Percentiles rank a stretch among this genome's conserved stretches.
phyloP scores from a whole-genome alignment of 1,139 yeast genomes.

The Pichia sp. region DNA sequence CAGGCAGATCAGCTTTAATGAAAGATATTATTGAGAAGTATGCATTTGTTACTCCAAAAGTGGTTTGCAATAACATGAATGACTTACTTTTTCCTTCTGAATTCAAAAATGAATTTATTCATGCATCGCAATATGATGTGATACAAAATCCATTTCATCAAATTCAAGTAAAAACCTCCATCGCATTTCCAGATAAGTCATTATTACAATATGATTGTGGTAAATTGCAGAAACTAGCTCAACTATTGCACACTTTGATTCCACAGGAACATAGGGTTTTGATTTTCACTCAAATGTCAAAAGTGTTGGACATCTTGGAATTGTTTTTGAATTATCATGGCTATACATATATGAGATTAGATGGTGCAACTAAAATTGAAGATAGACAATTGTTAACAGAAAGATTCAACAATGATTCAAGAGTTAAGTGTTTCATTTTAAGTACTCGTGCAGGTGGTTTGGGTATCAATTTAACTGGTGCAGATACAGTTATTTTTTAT shows the following conservation, averaged over 20 bases:
- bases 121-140: slow-evolving; percentile 28
- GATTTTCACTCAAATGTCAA: slow-evolving; percentile 97
- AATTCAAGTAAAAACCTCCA: slow-evolving; percentile 78
- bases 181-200: slow-evolving; percentile 94
- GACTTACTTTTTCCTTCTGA: slow-evolving; percentile 45
- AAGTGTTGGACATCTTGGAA: slow-evolving; percentile 87
- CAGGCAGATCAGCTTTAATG: slow-evolving; percentile 40
- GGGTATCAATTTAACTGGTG: slow-evolving; percentile 96
- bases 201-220: slow-evolving; percentile 95
- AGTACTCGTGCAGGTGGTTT: slow-evolving; percentile 97
- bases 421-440: slow-evolving; percentile 83
- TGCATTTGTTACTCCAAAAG: slow-evolving; percentile 85
- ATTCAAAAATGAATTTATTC: slow-evolving; percentile 30
- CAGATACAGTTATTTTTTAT: slow-evolving; percentile 97
- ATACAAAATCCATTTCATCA: slow-evolving; percentile 68
- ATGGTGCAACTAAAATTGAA: slow-evolving; percentile 96
- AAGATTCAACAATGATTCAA: slow-evolving; percentile 78
- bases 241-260: slow-evolving; percentile 65
- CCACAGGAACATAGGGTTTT: slow-evolving; percentile 88
- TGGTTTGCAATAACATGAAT: slow-evolving; percentile 70
- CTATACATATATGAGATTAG: slow-evolving; percentile 86
- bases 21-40: slow-evolving; percentile 59
- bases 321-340: slow-evolving; percentile 94
- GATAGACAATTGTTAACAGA: slow-evolving; percentile 94
- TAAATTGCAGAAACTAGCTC: slow-evolving; percentile 79